Conservation (phyloP, 1,284 basidiomycete species). For the Ceratobasidium sp. region DNA sequence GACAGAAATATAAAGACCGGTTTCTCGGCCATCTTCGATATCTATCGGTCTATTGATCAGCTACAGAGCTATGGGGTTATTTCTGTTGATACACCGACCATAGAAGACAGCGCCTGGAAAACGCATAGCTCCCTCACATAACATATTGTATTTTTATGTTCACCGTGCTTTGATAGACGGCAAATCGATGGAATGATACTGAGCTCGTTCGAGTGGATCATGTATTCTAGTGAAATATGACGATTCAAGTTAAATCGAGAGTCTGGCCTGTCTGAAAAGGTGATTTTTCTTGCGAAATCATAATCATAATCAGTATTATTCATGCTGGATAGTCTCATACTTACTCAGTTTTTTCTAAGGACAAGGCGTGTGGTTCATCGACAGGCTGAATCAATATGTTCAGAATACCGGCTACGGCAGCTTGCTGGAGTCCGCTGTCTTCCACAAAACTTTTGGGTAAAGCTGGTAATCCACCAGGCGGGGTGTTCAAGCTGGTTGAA, state of each 20-base stretch:
- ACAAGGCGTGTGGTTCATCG: no score
- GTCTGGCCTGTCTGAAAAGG: background rate
- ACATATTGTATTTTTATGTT: slow-evolving; percentile 10
- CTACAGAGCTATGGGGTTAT: background rate
- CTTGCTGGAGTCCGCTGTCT: background rate
- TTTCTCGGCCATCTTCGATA: background rate
- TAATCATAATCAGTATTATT: no score
- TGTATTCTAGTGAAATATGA: background rate
- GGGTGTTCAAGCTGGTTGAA: background rate
- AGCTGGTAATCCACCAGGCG: background rate
- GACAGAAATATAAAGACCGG: background rate
- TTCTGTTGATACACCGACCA: background rate
- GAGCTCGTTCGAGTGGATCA: background rate
- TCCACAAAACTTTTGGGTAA: slow-evolving; percentile 1
- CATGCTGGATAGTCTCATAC: no score
- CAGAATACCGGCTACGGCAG: background rate
- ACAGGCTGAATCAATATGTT: no score
- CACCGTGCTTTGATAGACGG: background rate
- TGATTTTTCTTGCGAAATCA: no score
- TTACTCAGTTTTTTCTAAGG: no score
- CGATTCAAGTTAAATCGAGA: no score
- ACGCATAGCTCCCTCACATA: slow-evolving; percentile 7
- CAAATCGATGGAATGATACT: slow-evolving; percentile 1
- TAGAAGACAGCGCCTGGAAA: background rate
- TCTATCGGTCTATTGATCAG: background rate